Base-by-base conservation (phyloP, 1,284 basidiomycete genomes). In the Leccinum fallax region DNA sequence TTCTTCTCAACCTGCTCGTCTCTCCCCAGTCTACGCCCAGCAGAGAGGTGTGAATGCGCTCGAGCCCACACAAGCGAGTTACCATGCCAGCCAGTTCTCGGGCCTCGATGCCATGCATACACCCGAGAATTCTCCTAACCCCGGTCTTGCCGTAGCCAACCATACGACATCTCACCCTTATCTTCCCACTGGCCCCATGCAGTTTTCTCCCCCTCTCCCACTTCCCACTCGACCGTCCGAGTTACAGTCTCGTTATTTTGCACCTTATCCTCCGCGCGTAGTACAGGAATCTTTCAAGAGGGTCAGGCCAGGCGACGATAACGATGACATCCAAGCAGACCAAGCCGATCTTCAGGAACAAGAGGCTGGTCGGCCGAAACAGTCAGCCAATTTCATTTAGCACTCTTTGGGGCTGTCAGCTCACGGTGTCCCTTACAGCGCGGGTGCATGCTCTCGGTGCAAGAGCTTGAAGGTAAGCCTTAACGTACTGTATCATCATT, bases 381-480 rank as follows among this genome's bases (percentile, higher is more conserved):
- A 54, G 72, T 71, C 48, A 61, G 68, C 66, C 6, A 5, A 30
- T 19, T n/a, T 13, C 5, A 15, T 7, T 46, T 57, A 4, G 19
- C 24, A n/a, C 26, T 21, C 38, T 57, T 10, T 5, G 21, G 32
- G 6, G 5, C 19, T 38, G 34, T 34, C 51, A 48, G 13, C 52
- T 68, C 11, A 63, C 53, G 19, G 51, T 21, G 36, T 36, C 58
- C 21, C 38, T 16, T 46, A 38, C 38, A 84, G 81, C n/a, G 67
- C 74, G 55, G 85, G 86, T 36, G 88, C 87, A 32, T 90, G 88
- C 66, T 81, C 80, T 54, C 82, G 89, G n/a, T 92, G 89, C 77
- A 92, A 89, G 73, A 83, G 80, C 59, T 74, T 92, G 61, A 92
- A 92, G 79, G 83, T 83, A 61, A n/a, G 74, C 61, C 26, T 1